phyloP scores from a whole-genome alignment of 176 grass and related monocot genomes.

The Carex scoparia region DNA sequence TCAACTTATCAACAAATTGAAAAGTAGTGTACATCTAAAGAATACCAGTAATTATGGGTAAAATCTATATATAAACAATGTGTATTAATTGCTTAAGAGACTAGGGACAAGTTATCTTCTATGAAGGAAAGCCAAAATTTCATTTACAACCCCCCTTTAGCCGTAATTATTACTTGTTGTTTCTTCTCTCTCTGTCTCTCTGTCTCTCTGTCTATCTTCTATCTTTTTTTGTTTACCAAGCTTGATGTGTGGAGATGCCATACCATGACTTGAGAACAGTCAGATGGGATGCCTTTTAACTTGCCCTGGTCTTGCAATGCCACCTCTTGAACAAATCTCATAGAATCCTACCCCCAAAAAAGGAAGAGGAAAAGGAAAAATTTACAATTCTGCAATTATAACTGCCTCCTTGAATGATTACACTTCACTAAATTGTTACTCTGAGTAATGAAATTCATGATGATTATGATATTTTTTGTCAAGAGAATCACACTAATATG shows the following conservation, averaged over 20 bases:
- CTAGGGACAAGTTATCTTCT: constrained; percentile 17
- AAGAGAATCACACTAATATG: neutral
- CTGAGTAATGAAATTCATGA: constrained; percentile 3
- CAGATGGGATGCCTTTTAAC: constrained; percentile 30
- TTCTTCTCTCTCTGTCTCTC: neutral
- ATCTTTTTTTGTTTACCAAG: constrained; percentile 6
- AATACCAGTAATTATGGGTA: neutral
- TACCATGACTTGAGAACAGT: constrained; percentile 39
- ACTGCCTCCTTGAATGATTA: neutral
- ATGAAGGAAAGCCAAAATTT: constrained; percentile 30
- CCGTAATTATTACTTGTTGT: neutral
- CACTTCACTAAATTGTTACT: neutral
- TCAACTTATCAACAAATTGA: constrained; percentile 15
- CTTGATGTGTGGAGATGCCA: constrained; percentile 37
- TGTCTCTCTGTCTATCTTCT: constrained; percentile 9
- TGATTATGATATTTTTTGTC: neutral
- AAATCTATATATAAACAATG: constrained; percentile 31
- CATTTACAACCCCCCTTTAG: constrained; percentile 26
- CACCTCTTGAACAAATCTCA: constrained; percentile 38
- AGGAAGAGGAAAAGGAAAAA: neutral
- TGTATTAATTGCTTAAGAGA: neutral
- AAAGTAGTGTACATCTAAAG: constrained; percentile 12
- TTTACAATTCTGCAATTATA: neutral
- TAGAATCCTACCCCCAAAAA: constrained; percentile 30
- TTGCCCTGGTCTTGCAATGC: constrained; percentile 33